A percentile compares a stretch with the other conserved stretches of the same genome.
Conservation (phyloP, 768 basidiomycete species). For the Chalciporus piperatus region DNA sequence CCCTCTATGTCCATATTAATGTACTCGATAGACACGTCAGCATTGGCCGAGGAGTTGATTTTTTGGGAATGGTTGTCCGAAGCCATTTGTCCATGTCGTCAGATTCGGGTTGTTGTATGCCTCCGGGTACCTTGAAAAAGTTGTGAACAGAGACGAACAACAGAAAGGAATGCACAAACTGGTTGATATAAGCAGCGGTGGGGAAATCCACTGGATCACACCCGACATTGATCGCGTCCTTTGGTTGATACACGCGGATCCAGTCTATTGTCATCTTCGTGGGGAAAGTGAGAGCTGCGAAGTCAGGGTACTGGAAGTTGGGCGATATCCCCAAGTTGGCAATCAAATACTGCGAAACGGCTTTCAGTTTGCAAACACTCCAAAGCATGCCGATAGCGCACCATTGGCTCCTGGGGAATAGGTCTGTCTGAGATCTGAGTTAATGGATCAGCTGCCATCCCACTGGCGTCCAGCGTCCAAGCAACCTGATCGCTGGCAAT, state of each 20-base stretch:
- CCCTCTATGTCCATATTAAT: too few species aligned
- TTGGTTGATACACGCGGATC: constrained; percentile 86
- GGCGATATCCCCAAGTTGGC: constrained; percentile 81
- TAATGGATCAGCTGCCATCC: constrained; percentile 52
- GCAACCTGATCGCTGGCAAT: constrained; percentile 55
- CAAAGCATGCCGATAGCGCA: constrained; percentile 25
- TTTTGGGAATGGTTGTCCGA: constrained; percentile 65
- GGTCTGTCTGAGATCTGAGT: constrained; percentile 67
- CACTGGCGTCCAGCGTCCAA: constrained; percentile 69
- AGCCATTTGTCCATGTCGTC: constrained; percentile 71
- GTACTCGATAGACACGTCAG: constrained; percentile 26
- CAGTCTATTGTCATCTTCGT: constrained; percentile 77
- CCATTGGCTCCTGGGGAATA: constrained; percentile 84
- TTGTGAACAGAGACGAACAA: constrained; percentile 1
- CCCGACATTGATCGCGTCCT: constrained; percentile 68
- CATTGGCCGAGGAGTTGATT: constrained; percentile 61
- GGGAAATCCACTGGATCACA: constrained; percentile 81
- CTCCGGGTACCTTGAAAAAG: constrained; percentile 43
- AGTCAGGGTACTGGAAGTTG: constrained; percentile 76
- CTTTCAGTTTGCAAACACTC: neutral
- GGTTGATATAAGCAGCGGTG: constrained; percentile 76
- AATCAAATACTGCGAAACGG: constrained; percentile 65
- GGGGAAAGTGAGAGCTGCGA: constrained; percentile 70
- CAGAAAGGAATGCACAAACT: constrained; percentile 37
- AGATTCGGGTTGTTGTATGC: constrained; percentile 84